These are phyloP conservation scores for Elongisporangium prolatum DNA, from an alignment of 352 stramenopile genomes.

Conservation along the genomic window DNA sequence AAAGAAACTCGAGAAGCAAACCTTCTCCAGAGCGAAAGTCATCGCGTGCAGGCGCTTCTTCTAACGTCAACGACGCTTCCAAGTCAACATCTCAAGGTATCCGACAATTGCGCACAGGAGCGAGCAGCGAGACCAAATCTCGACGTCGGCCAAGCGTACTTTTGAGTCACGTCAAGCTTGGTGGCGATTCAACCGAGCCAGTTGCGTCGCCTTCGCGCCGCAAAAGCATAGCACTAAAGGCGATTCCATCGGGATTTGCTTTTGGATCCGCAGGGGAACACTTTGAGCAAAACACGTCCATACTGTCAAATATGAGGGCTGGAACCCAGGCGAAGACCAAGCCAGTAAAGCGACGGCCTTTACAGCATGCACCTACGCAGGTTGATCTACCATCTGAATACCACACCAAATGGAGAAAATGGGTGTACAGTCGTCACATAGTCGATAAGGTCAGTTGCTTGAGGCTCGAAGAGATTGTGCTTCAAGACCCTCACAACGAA, in stretches of 20 bases:
- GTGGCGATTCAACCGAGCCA: background rate
- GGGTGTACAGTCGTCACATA: slow-evolving; percentile 34
- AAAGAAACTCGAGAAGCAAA: background rate
- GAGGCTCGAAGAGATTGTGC: slow-evolving; percentile 58
- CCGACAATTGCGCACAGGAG: background rate
- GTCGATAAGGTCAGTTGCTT: slow-evolving; percentile 69
- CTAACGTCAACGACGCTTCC: background rate
- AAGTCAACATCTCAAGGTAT: background rate
- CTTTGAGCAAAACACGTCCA: background rate
- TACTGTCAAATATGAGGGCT: background rate
- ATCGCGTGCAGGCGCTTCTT: background rate
- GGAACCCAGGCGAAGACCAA: background rate
- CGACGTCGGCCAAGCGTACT: background rate
- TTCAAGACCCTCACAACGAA: slow-evolving; percentile 34
- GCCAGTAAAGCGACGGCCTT: background rate
- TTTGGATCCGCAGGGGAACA: slow-evolving; percentile 2
- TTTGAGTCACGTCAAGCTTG: background rate
- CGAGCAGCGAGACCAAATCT: background rate
- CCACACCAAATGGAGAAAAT: slow-evolving; percentile 59
- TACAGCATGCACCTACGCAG: background rate
- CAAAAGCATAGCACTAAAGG: background rate
- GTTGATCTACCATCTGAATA: slow-evolving; percentile 21
- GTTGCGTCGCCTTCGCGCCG: background rate
- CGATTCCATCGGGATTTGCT: slow-evolving; percentile 7
- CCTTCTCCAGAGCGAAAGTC: background rate